A percentile compares a stretch with the other conserved stretches of the same genome.
These are phyloP conservation scores for Marasmius fiardii DNA, from an alignment of 1,284 basidiomycete species.

Conservation along the genomic window DNA sequence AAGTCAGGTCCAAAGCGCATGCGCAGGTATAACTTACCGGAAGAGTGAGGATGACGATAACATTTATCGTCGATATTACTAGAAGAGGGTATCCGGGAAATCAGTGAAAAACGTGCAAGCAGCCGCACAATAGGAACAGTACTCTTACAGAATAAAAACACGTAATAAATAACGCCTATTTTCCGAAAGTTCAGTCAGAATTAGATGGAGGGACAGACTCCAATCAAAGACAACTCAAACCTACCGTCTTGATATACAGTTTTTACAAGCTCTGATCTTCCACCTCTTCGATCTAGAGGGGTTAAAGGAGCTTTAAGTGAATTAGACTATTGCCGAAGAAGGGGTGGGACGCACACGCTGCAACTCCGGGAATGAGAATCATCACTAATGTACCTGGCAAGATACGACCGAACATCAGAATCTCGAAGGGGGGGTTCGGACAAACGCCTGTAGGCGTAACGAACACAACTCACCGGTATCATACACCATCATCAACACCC, in stretches of 20 bases:
- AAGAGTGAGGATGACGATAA: background rate
- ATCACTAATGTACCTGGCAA: background rate
- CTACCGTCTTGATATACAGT: background rate
- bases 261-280: background rate
- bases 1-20: too few species aligned
- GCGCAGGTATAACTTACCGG: background rate
- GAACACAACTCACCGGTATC: background rate
- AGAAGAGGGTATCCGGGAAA: too few species aligned
- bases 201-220: background rate
- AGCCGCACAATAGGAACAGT: too few species aligned
- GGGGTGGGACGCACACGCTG: background rate
- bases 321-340: too few species aligned
- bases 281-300: background rate
- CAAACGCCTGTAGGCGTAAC: too few species aligned
- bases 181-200: too few species aligned
- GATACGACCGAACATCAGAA: background rate
- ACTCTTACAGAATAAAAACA: too few species aligned
- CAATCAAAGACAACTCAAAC: background rate
- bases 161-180: background rate
- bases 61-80: background rate
- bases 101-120: too few species aligned
- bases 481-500: background rate
- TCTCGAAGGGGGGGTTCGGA: too few species aligned
- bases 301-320: background rate
- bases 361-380: background rate